Evolutionary conservation across 2,329 filamentous ascomycete species (phyloP), one percentile per base, ranked within the genome.

Genomic region (Thelonectria olida): DNA sequence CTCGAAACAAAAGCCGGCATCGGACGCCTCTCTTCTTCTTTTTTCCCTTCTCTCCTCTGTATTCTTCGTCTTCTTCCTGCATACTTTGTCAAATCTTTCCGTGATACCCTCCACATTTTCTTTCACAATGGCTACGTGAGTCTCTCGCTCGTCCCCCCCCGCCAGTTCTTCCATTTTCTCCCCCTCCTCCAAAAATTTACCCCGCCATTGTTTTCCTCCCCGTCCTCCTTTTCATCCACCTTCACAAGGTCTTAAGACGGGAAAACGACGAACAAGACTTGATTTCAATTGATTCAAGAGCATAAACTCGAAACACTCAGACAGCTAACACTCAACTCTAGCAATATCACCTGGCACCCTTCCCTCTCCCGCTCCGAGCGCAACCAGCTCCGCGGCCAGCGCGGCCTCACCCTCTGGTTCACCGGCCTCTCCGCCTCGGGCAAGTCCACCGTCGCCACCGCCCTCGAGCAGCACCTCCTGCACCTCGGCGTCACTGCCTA

Each of bases 361-460:
- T 92, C 90, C 64, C 90, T 96, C 75, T 91, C 90, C 56, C 91
- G 92, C 79, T 79, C 82, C 64, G 92, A 96, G 85, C 91, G 92
- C 79, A 90, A 87, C 79, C 76, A 84, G 68, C 81, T 87, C 70
- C 92, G 93, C 80, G 88, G 90, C 78, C 96, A 99, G 80, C 87
- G 88, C 69, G 96, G 96, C 76, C 90, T 96, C 77, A 99, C 96
- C 59, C 90, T 99, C 81, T 99, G 96, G 96, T 92, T 99, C 76
- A 99, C 96, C 1, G 96, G 96, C 55, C 92, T 99, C 67, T 97
- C 92, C 36, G 96, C 95, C 52, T 97, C 93, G 0, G 96, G 96
- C 75, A 99, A 99, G 82, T 97, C 95, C 53, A 99, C 96, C 60
- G 92, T 99, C 65, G 96, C 96, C 56, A 97, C 93, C 3, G 96